Evolutionary conservation across 371 early-diverging fungal species (phyloP).

Genomic region (Globomyces sp.): DNA sequence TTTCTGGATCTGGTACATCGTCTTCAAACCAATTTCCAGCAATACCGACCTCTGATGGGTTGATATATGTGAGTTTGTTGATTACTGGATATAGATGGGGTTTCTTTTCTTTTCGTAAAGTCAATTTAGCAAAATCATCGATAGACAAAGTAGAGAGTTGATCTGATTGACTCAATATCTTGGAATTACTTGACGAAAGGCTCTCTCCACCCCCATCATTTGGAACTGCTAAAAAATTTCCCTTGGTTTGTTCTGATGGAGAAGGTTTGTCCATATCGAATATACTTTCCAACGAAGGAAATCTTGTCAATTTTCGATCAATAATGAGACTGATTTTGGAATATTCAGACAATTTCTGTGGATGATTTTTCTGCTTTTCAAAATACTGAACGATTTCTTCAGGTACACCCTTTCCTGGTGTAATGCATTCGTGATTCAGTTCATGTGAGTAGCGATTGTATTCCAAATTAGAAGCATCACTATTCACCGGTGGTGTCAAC

Average conservation of each 20-base stretch:
- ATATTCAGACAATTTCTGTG: neutral
- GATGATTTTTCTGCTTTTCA: neutral
- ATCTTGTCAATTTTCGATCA: neutral
- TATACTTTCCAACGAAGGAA: neutral
- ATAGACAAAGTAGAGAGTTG: neutral
- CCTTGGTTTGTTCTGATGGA: neutral
- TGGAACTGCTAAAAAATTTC: neutral
- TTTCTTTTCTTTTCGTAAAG: neutral
- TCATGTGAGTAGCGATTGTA: too few relatives aligned
- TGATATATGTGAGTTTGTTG: neutral
- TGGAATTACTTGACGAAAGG: neutral
- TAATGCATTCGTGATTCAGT: neutral
- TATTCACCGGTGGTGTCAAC: neutral
- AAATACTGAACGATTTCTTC: neutral
- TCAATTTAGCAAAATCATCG: slow-evolving; percentile 5
- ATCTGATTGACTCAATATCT: neutral
- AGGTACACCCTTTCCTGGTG: neutral
- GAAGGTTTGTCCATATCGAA: neutral
- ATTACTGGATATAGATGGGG: neutral
- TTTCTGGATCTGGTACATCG: slow-evolving; percentile 9
- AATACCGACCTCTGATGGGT: neutral
- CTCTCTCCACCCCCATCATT: neutral
- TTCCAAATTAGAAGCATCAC: neutral
- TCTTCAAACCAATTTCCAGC: slow-evolving; percentile 3
- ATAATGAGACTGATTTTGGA: neutral